phyloP scores from a whole-genome alignment of 2,329 filamentous ascomycete genomes.

The Arthrinium puccinioides region DNA sequence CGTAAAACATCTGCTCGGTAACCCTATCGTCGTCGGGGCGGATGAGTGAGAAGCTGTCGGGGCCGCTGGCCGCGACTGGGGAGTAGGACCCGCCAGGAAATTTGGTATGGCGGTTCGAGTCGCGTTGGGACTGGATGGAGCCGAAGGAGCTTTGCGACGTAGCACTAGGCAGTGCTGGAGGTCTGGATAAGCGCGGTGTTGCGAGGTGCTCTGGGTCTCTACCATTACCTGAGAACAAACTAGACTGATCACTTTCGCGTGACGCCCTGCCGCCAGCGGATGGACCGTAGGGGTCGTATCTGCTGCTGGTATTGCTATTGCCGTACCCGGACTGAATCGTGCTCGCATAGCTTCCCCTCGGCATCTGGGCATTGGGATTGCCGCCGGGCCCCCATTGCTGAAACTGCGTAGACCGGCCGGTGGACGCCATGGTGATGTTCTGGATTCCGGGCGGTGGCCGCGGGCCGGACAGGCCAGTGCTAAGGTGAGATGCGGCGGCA shows the following conservation, averaged over 20 bases:
- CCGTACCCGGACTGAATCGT: constrained; percentile 26
- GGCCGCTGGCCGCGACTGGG: constrained; percentile 15
- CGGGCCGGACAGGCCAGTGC: constrained; percentile 48
- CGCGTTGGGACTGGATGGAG: constrained; percentile 40
- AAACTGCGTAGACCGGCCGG: constrained; percentile 64
- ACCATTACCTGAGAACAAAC: constrained; percentile 49
- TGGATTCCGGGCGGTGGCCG: constrained; percentile 48
- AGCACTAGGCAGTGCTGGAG: constrained; percentile 44
- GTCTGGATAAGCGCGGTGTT: constrained; percentile 39
- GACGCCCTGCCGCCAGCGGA: constrained; percentile 18
- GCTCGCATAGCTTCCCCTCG: constrained; percentile 47
- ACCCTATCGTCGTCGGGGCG: constrained; percentile 74
- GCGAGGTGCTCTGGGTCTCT: constrained; percentile 31
- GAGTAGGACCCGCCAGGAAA: constrained; percentile 29
- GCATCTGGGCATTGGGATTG: constrained; percentile 6
- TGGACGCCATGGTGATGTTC: constrained; percentile 65
- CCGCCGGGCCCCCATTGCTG: constrained; percentile 64
- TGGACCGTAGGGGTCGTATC: constrained; percentile 48
- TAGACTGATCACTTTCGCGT: constrained; percentile 40
- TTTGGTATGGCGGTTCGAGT: constrained; percentile 51
- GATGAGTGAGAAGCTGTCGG: constrained; percentile 54
- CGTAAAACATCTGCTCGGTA: constrained; percentile 85
- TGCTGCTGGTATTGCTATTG: constrained; percentile 38
- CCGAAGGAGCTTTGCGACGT: constrained; percentile 50
- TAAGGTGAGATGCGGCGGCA: constrained; percentile 46